These are phyloP conservation scores for Phaffomyces antillensis DNA, from an alignment of 805 yeast genomes.

Conservation along the genomic window DNA sequence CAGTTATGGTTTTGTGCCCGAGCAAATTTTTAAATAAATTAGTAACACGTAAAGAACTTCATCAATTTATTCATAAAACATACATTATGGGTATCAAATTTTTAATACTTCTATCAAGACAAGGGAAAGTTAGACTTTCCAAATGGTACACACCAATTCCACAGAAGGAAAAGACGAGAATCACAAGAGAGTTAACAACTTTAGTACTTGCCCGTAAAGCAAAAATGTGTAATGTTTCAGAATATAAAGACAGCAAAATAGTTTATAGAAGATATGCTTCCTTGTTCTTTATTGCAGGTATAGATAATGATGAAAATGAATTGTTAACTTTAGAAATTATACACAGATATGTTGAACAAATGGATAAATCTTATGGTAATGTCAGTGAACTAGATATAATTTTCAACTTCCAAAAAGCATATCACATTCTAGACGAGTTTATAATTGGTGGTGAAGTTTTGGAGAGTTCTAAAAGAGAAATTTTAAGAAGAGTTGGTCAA, in stretches of 20 bases:
- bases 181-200: constrained; percentile 80
- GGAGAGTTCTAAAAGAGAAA: constrained; percentile 77
- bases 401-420: constrained; percentile 91
- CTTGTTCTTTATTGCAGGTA: constrained; percentile 81
- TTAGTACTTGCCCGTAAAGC: constrained; percentile 78
- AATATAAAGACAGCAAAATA: constrained; percentile 55
- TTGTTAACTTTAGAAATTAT: constrained; percentile 76
- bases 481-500: constrained; percentile 65
- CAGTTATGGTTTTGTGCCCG: no score
- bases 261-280: constrained; percentile 93
- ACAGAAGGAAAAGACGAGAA: constrained; percentile 80
- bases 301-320: constrained; percentile 81
- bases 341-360: constrained; percentile 91
- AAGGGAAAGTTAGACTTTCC: constrained; percentile 88
- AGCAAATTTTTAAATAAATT: no score
- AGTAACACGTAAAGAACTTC: background rate
- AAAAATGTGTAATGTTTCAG: constrained; percentile 62
- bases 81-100: constrained; percentile 66
- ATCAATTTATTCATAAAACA: background rate
- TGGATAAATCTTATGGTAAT: constrained; percentile 93
- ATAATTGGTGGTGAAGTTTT: constrained; percentile 82
- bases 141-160: constrained; percentile 87
- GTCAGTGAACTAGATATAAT: constrained; percentile 96
- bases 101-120: constrained; percentile 77
- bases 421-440: constrained; percentile 85